phyloP scores from a whole-genome alignment of 1,284 basidiomycete genomes.

The Ceratobasidium sp. region DNA sequence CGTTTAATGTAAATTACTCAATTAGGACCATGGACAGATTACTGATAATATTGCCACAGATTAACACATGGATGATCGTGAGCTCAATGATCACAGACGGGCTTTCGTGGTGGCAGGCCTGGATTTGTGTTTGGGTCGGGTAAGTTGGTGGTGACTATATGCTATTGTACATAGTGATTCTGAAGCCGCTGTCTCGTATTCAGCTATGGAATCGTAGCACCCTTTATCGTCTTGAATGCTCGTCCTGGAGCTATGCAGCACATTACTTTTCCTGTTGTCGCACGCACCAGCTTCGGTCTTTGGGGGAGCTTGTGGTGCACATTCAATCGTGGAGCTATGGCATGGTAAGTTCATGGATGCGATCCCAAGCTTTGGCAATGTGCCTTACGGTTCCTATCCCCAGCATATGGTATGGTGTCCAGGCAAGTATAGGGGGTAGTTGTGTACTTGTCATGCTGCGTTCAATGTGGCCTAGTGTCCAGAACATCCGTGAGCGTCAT shows the following conservation, averaged over 20 bases:
- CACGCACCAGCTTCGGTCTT: slow-evolving; percentile 71
- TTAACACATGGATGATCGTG: slow-evolving; percentile 70
- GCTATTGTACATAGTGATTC: not conserved
- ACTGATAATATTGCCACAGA: slow-evolving; percentile 25
- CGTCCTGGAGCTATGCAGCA: slow-evolving; percentile 79
- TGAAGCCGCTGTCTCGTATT: slow-evolving; percentile 63
- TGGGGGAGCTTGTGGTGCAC: slow-evolving; percentile 83
- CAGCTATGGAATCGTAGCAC: slow-evolving; percentile 70
- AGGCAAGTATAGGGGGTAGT: slow-evolving; percentile 78
- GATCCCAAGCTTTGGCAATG: slow-evolving; percentile 24
- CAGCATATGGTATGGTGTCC: slow-evolving; percentile 79
- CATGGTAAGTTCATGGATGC: slow-evolving; percentile 58
- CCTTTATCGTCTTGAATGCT: slow-evolving; percentile 80
- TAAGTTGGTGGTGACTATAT: slow-evolving; percentile 45
- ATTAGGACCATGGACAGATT: slow-evolving; percentile 49
- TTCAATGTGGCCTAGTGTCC: slow-evolving; percentile 74
- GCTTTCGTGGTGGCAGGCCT: slow-evolving; percentile 82
- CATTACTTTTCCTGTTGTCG: slow-evolving; percentile 79
- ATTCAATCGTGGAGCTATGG: slow-evolving; percentile 79
- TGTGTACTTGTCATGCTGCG: slow-evolving; percentile 75
- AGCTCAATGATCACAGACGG: slow-evolving; percentile 76
- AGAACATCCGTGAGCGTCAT: slow-evolving; percentile 63
- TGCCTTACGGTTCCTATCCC: slow-evolving; percentile 46
- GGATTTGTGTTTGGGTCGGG: slow-evolving; percentile 54
- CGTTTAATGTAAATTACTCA: slow-evolving; percentile 79